Evolutionary conservation across 345 rosid species (phyloP), one percentile per base, ranked within the genome.

Genomic region (Hibiscus syriacus): DNA sequence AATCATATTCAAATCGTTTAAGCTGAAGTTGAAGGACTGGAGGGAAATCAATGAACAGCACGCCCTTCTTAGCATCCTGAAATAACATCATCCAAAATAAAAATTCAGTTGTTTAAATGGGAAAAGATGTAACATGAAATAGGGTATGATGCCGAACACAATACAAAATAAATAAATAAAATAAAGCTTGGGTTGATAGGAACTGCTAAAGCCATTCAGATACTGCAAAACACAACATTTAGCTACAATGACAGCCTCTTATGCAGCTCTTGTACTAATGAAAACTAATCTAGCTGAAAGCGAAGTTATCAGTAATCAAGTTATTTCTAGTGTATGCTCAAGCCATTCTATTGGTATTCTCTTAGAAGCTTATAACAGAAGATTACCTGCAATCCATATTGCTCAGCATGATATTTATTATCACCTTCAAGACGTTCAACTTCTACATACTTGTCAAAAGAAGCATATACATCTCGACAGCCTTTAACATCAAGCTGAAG

Each of bases 401-500:
- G 86, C 78, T 86, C 98, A 16, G 94, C 92, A 49, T 86, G 94
- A 77, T 93, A 93, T 75, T 90, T 93, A 79, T 93, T 90, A 76
- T 93, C 97, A 66, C 97, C 98, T 74, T 93, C 98, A 72, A 93
- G 98, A 36, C 86, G 83, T 76, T 93, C 97, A 77, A 93, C 97
- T 79, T 93, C 96, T 16, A 93, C 97, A 76, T 93, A 93, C 80
- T 90, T 93, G 68, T 93, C 98, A 86, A 93, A 93, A 20, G 98
- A 93, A 68, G 97, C 96, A 70, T 93, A 93, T 55, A 93, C 92
- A 78, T 93, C 98, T 68, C 81, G 86, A 79, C 96, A 93, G 52
- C 96, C 98, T 84, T 93, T 93, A 61, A 93, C 98, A 78, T 93
- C 98, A 70, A 93, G 97, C 82, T 93, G 98, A 64, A 93, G 93